Percentiles rank a stretch among this genome's conserved stretches.
Evolutionary conservation across 148 eudicot genomes (phyloP).

Genomic region (Amaranthus palmeri): DNA sequence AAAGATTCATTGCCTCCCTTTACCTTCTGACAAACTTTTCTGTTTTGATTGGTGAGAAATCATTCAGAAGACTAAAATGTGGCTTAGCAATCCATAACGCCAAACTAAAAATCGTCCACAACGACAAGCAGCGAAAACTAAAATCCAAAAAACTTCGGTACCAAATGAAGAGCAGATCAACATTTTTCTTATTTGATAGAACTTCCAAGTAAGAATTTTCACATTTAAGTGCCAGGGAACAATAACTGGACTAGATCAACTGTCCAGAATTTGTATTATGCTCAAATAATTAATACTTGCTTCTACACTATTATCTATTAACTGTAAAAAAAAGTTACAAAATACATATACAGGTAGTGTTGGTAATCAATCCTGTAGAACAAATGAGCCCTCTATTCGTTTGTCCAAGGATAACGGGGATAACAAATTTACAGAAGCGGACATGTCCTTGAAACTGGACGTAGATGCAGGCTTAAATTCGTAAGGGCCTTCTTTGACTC

Average conservation of each 20-base stretch:
- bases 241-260: background rate
- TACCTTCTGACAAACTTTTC: too few species aligned
- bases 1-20: too few species aligned
- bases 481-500: slow-evolving; percentile 86
- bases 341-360: slow-evolving; percentile 13
- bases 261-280: background rate
- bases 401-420: slow-evolving; percentile 55
- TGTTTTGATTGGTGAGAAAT: too few species aligned
- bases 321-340: slow-evolving; percentile 8
- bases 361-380: slow-evolving; percentile 56
- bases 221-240: background rate
- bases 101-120: too few species aligned
- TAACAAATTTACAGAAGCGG: slow-evolving; percentile 54
- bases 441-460: slow-evolving; percentile 65
- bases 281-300: background rate
- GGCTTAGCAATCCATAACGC: too few species aligned
- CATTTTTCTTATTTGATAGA: background rate
- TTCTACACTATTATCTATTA: slow-evolving; percentile 2
- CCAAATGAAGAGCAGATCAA: background rate
- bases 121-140: background rate
- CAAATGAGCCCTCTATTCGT: slow-evolving; percentile 82
- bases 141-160: background rate
- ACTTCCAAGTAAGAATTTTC: background rate
- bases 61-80: too few species aligned
- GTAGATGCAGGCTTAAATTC: slow-evolving; percentile 90